Evolutionary conservation across 1,284 basidiomycete species (phyloP).

Genomic region (Pisolithus thermaeus): DNA sequence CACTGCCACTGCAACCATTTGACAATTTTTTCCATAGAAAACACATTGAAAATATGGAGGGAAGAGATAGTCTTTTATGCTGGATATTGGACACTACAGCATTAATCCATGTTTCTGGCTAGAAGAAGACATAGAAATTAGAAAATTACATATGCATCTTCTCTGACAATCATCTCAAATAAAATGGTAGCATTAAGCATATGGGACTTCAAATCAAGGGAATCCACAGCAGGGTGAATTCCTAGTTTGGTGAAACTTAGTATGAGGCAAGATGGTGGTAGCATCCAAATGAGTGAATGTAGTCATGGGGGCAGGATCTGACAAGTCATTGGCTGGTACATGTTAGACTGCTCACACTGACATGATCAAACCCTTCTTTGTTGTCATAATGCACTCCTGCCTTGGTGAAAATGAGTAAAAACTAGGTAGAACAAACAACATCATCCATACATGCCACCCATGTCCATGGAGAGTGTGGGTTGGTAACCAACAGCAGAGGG

Average conservation of each 20-base stretch:
- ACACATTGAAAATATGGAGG: no score
- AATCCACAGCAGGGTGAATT: conserved; percentile 99
- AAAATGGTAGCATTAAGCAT: conserved; percentile 68
- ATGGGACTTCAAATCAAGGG: conserved; percentile 98
- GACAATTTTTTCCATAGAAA: no score
- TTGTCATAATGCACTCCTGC: conserved; percentile 99
- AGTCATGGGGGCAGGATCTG: conserved; percentile 97
- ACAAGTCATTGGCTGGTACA: conserved; percentile 99
- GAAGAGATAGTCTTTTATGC: no score
- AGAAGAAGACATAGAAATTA: no score
- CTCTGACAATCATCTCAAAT: no score
- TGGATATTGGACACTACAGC: no score
- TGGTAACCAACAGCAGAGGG: conserved; percentile 99
- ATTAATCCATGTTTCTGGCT: no score
- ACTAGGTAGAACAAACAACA: neutral
- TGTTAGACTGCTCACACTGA: conserved; percentile 97
- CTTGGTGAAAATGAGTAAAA: conserved; percentile 32
- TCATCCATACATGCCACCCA: conserved; percentile 94
- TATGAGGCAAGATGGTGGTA: conserved; percentile 96
- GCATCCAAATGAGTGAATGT: conserved; percentile 99
- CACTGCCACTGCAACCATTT: no score
- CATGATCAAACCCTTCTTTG: conserved; percentile 99
- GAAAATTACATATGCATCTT: no score
- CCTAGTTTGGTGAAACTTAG: conserved; percentile 92
- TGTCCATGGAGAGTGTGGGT: conserved; percentile 98